A percentile compares a stretch with the other conserved stretches of the same genome.
phyloP scores from a whole-genome alignment of 2,329 filamentous ascomycete genomes.

The Aspergillus tamarii region DNA sequence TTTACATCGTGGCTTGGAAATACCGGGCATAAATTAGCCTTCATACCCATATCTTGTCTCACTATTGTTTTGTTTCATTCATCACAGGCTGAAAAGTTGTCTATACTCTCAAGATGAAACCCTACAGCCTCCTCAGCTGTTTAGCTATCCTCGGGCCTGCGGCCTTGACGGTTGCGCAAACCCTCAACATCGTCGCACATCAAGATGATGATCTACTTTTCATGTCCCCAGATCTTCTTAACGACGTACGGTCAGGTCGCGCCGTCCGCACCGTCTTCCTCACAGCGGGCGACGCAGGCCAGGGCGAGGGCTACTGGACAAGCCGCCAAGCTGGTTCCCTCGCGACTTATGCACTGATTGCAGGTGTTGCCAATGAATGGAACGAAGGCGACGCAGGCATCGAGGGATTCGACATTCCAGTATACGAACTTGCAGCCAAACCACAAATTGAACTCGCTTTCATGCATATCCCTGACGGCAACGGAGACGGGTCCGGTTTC shows the following conservation, averaged over 20 bases:
- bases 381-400: constrained; percentile 15
- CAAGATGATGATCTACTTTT: constrained; percentile 27
- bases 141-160: constrained; percentile 5
- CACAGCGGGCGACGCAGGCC: constrained; percentile 24
- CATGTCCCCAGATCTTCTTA: constrained; percentile 19
- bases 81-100: not conserved
- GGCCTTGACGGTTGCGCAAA: constrained; percentile 7
- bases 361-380: constrained; percentile 16
- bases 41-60: not conserved
- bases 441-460: constrained; percentile 18
- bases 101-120: not conserved
- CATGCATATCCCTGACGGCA: constrained; percentile 21
- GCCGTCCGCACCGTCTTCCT: constrained; percentile 22
- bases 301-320: constrained; percentile 17
- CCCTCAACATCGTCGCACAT: constrained; percentile 25
- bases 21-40: not conserved
- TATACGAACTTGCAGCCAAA: constrained; percentile 15
- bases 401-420: constrained; percentile 8
- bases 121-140: not conserved
- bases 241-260: constrained; percentile 15
- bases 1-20: not conserved
- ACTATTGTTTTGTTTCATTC: too few species aligned
- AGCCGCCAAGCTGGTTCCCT: constrained; percentile 16
- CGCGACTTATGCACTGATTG: constrained; percentile 20
- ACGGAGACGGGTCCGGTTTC: constrained; percentile 17